Evolutionary conservation across 2,329 filamentous ascomycete species (phyloP), one percentile per base, ranked within the genome.

Genomic region (Nannizziopsis barbatae): DNA sequence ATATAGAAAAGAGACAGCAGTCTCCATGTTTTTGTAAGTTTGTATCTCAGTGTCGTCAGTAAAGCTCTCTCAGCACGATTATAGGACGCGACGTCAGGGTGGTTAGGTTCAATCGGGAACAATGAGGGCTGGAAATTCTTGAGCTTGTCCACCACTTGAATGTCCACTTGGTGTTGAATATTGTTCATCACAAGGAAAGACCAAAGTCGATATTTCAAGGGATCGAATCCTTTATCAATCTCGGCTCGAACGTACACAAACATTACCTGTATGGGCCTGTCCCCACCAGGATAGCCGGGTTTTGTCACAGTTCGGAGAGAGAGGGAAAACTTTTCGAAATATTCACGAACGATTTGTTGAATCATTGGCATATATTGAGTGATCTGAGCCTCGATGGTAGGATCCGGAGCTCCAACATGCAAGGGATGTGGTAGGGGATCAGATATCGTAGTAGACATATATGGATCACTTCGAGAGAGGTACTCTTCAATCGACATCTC

Each of bases 401-500:
- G 10, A 11, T 30, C 27, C 12, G 32, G 20, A 11, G n/a, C 12
- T 11, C 2, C 30, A 18, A 42, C 5, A 12, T 22, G 20, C n/a
- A 54, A 14, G 4, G 51, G 52, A 27, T 43, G 39, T 18, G 49
- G 49, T 8, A 46, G 31, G 0, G 49, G 44, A 10, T n/a, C 40
- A 22, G 18, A 7, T 15, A 43, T 22, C 15, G 42, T 49, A 2
- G 40, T 49, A 15, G 51, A 51, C n/a, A 48, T 38, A 30, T 51
- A 54, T 10, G 36, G 40, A 32, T 54, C 52, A 4, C 11, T 32
- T 32, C 27, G 14, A 14, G 49, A 31, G 3, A 54, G 3, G 37
- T 53, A 54, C 27, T 15, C 14, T 36, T 54, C 52, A n/a, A 54
- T 46, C 8, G 39, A 11, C 48, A 53, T 54, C 2, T 46, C 40